Evolutionary conservation across 257 asterid species (phyloP).

Genomic region (Solanum appendiculatum): DNA sequence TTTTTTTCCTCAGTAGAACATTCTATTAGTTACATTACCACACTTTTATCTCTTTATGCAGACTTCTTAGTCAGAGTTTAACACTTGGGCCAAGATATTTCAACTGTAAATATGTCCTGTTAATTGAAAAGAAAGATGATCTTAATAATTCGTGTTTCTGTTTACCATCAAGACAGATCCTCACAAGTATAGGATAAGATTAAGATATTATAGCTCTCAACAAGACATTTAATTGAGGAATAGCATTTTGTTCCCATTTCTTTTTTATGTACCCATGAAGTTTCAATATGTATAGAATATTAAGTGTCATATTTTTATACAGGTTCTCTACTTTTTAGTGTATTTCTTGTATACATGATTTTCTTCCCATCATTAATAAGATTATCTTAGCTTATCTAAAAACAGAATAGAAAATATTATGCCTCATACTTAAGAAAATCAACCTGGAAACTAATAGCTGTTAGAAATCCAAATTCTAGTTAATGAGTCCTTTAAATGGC

Average conservation of each 20-base stretch:
- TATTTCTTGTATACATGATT: neutral
- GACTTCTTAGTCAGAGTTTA: neutral
- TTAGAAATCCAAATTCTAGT: neutral
- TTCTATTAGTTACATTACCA: neutral
- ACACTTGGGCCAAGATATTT: neutral
- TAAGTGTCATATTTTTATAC: neutral
- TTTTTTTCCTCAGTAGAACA: neutral
- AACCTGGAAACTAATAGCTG: neutral
- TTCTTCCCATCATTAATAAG: neutral
- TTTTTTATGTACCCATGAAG: neutral
- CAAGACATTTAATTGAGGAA: neutral
- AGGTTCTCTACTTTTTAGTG: neutral
- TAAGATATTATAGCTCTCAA: neutral
- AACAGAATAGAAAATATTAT: neutral
- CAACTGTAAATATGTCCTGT: neutral
- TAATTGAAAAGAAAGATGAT: neutral
- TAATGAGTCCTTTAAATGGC: neutral
- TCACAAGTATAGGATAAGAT: neutral
- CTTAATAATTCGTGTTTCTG: neutral
- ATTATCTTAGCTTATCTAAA: neutral
- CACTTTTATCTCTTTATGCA: neutral
- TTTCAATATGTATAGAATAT: neutral
- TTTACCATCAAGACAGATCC: neutral
- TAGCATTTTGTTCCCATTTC: neutral
- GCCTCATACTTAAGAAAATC: neutral